These are phyloP conservation scores for Neurospora sp. DNA, from an alignment of 495 filamentous ascomycete genomes.

Conservation along the genomic window DNA sequence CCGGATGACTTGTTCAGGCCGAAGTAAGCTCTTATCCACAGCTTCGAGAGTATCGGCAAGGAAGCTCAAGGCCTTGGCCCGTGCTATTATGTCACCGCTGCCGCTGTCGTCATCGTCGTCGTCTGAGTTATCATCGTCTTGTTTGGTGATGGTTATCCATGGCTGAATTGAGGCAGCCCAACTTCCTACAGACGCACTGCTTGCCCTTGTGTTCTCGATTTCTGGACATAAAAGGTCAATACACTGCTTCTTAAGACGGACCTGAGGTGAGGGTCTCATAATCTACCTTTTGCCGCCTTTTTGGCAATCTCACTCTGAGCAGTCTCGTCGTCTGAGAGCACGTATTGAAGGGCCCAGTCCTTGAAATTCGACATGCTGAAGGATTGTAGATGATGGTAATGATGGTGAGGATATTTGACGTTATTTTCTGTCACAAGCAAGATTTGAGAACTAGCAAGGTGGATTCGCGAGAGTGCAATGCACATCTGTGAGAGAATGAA, in stretches of 20 bases:
- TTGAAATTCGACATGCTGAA: slow-evolving; percentile 34
- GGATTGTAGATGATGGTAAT: neutral
- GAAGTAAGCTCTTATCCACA: slow-evolving; percentile 27
- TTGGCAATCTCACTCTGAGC: slow-evolving; percentile 23
- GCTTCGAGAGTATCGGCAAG: slow-evolving; percentile 34
- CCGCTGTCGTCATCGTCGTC: slow-evolving; percentile 12
- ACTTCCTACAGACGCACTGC: slow-evolving; percentile 31
- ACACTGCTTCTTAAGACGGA: neutral
- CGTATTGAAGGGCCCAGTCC: slow-evolving; percentile 38
- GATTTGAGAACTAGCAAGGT: neutral
- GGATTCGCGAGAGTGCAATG: neutral
- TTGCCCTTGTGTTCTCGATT: slow-evolving; percentile 33
- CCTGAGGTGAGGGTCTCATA: neutral
- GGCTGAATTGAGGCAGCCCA: slow-evolving; percentile 40
- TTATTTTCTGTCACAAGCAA: neutral
- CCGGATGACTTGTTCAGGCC: slow-evolving; percentile 31
- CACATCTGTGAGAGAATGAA: neutral
- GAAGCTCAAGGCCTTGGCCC: slow-evolving; percentile 36
- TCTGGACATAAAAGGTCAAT: slow-evolving; percentile 12
- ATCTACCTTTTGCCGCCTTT: slow-evolving; percentile 31
- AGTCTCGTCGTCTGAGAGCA: slow-evolving; percentile 34
- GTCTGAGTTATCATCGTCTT: slow-evolving; percentile 10
- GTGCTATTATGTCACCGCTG: slow-evolving; percentile 32
- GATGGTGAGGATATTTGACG: neutral
- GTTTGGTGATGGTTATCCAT: slow-evolving; percentile 31